Evolutionary conservation across 2,329 filamentous ascomycete species (phyloP), one percentile per base, ranked within the genome.

Genomic region (Trichophyton mentagrophytes): DNA sequence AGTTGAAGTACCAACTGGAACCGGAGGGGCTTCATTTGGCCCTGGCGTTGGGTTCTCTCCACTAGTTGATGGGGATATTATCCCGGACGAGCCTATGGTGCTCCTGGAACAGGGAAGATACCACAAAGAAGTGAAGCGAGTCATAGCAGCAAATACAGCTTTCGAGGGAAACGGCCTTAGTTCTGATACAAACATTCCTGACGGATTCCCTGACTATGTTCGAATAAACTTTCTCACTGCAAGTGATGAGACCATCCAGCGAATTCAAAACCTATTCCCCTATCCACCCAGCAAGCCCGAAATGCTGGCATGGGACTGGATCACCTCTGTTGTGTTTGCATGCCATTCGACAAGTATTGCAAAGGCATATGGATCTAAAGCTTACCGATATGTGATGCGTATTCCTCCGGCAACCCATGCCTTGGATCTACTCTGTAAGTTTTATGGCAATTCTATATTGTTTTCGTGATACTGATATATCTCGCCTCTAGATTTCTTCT

Each of bases 291-390:
- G 51, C 38, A 58, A 62, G 40, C 62, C 62, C 0, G 62, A 63
- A 38, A 57, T 58, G 47, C 44, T 63, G 5, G 62, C 57, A 5
- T 60, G 62, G 62, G 57, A 63, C 38, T 62, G 62, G 60, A 17
- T 57, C 13, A 61, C 57, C 13, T 61, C 58, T n/a, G 44, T 60
- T 25, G 13, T 62, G 3, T 58, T 57, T 44, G 56, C 57, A 11
- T 63, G 62, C 57, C 61, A 61, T 38, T 53, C 60, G 2, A 11
- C 30, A 30, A 53, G 30, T 15, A 57, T 63, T 15, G 17, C 57
- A 30, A 46, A 53, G 33, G 60, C 55, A 17, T 57, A 57, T 13
- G 40, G 49, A 27, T 36, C 22, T 17, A 30, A 55, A 36, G 57
- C 57, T 13, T 30, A 30, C n/a, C 17, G 57, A 36, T 58, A 44